Percentiles rank a stretch among this genome's conserved stretches.
These are phyloP conservation scores for Hypholoma sublateritium DNA, from an alignment of 768 basidiomycete genomes.

Conservation along the genomic window DNA sequence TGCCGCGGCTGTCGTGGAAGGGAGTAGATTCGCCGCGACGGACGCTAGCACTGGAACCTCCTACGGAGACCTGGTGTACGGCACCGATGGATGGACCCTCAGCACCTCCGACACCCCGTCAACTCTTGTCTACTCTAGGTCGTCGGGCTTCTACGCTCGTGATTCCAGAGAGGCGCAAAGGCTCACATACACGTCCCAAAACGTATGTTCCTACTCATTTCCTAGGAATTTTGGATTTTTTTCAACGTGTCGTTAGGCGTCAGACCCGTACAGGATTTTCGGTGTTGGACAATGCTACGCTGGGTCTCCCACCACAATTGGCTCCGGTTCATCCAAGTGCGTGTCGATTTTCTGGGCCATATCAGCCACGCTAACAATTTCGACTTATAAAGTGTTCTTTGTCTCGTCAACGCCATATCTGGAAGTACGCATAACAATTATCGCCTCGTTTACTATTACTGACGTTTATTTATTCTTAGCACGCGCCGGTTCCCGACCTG, in stretches of 20 bases:
- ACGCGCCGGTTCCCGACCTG: background rate
- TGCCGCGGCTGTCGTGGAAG: background rate
- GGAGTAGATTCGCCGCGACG: background rate
- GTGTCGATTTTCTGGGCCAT: background rate
- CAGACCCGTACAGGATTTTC: background rate
- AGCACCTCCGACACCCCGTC: background rate
- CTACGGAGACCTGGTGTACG: conserved; percentile 1
- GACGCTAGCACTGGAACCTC: background rate
- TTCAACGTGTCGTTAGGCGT: background rate
- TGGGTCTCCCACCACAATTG: background rate
- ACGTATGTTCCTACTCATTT: background rate
- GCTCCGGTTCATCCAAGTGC: conserved; percentile 4
- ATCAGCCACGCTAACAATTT: background rate
- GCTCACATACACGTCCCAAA: background rate
- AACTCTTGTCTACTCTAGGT: background rate
- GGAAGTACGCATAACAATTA: background rate
- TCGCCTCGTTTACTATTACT: no score
- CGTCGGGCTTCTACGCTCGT: background rate
- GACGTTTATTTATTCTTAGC: background rate
- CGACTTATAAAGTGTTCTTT: background rate
- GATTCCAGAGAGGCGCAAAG: background rate
- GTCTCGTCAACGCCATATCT: background rate
- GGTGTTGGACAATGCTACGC: conserved; percentile 2
- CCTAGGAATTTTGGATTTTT: background rate
- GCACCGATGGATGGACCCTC: background rate